Evolutionary conservation across 805 yeast genomes (phyloP).

Genomic region (Candida ipomoeae): DNA sequence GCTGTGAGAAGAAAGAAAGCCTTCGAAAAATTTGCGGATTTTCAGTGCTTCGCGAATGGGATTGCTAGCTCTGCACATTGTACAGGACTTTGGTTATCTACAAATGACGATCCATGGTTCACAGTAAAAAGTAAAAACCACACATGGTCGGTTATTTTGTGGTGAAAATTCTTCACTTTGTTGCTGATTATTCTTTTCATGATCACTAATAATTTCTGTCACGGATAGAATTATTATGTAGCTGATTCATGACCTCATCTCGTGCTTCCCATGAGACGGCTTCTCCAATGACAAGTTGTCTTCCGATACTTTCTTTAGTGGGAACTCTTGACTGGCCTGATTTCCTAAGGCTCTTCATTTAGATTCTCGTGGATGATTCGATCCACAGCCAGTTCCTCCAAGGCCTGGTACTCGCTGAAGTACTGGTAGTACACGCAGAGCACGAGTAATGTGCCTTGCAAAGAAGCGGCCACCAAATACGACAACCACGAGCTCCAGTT

Average conservation of each 20-base stretch:
- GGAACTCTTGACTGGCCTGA: too few species aligned
- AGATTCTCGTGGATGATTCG: slow-evolving; percentile 11
- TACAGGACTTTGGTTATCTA: slow-evolving; percentile 1
- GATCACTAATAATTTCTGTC: neutral
- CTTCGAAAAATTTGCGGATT: slow-evolving; percentile 4
- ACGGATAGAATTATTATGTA: neutral
- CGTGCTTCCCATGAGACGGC: too few species aligned
- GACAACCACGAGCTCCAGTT: slow-evolving; percentile 88
- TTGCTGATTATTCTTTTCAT: too few species aligned
- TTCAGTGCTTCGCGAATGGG: slow-evolving; percentile 1
- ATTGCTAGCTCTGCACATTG: neutral
- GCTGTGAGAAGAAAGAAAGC: neutral
- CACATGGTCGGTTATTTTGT: too few species aligned
- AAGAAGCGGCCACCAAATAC: slow-evolving; percentile 62
- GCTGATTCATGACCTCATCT: too few species aligned
- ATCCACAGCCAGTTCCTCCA: slow-evolving; percentile 11
- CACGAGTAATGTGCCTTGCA: slow-evolving; percentile 58
- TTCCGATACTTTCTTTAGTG: too few species aligned
- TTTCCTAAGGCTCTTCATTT: neutral
- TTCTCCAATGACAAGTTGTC: too few species aligned
- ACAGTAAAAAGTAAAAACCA: too few species aligned
- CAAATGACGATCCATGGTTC: neutral
- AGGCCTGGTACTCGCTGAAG: slow-evolving; percentile 8
- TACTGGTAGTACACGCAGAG: slow-evolving; percentile 55
- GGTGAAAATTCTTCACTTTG: too few species aligned